Conservation (phyloP, 148 eudicot genomes). For the Spergularia bocconei region DNA sequence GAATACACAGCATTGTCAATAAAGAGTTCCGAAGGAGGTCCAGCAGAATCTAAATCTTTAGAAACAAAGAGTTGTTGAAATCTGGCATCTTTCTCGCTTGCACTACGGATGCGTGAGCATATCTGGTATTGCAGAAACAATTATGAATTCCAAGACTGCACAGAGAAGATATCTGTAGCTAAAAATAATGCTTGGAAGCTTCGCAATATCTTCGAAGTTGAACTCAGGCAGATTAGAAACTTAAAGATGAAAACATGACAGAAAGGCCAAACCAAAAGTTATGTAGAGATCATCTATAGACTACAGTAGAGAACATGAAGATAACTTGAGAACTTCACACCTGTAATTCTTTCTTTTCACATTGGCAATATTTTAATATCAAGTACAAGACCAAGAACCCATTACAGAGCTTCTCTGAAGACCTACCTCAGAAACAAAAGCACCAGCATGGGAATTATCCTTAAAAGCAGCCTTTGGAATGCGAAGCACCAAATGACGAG, state of each 20-base stretch:
- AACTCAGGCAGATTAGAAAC: background rate
- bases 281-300: background rate
- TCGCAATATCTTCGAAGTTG: background rate
- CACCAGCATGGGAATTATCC: conserved; percentile 92
- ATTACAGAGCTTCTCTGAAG: background rate
- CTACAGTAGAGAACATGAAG: conserved; percentile 7
- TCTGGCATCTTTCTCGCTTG: conserved; percentile 52
- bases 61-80: conserved; percentile 57
- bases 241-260: background rate
- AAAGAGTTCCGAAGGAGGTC: conserved; percentile 54
- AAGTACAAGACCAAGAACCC: background rate
- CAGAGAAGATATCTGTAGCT: background rate
- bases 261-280: background rate
- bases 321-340: background rate
- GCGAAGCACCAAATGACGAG: conserved; percentile 84
- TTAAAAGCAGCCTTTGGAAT: conserved; percentile 80
- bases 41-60: conserved; percentile 63
- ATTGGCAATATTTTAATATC: background rate
- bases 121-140: conserved; percentile 42
- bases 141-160: conserved; percentile 1
- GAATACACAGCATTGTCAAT: conserved; percentile 94
- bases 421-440: conserved; percentile 91
- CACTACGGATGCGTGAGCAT: conserved; percentile 60
- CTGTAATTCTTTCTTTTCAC: background rate
- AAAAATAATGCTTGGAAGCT: conserved; percentile 1